Evolutionary conservation across 345 rosid species (phyloP).

Genomic region (Eucalyptus sp.): DNA sequence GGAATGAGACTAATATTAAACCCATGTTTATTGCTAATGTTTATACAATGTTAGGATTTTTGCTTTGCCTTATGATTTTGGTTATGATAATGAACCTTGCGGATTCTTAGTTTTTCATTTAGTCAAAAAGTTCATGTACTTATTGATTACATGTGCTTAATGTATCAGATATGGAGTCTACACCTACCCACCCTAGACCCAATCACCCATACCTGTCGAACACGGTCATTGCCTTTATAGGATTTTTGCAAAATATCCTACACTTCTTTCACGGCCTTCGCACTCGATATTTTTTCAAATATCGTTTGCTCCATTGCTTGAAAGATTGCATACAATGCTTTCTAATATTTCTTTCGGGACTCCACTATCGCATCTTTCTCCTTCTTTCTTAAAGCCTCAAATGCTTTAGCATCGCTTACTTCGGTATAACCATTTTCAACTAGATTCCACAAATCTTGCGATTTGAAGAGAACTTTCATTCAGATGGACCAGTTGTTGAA

Average conservation of each 20-base stretch:
- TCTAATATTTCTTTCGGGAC: neutral
- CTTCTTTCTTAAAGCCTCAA: neutral
- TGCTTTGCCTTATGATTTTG: too few relatives aligned
- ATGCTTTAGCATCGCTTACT: neutral
- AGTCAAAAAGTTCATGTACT: too few relatives aligned
- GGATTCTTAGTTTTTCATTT: too few relatives aligned
- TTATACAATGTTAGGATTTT: too few relatives aligned
- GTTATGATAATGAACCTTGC: too few relatives aligned
- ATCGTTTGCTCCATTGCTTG: neutral
- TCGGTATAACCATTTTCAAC: neutral
- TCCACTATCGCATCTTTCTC: neutral
- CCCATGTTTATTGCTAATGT: too few relatives aligned
- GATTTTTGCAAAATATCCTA: neutral
- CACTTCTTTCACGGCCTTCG: neutral
- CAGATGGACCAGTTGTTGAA: too few relatives aligned
- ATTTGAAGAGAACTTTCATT: neutral
- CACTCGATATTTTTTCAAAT: neutral
- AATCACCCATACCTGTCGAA: rapidly evolving
- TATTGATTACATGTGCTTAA: too few relatives aligned
- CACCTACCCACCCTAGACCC: rapidly evolving
- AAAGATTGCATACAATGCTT: neutral
- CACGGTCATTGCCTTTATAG: neutral
- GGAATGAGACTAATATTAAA: too few relatives aligned
- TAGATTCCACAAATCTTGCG: neutral
- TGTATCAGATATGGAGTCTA: too few relatives aligned